These are phyloP conservation scores for Saururus chinensis DNA, from an alignment of 164 flowering plant species.

Conservation along the genomic window DNA sequence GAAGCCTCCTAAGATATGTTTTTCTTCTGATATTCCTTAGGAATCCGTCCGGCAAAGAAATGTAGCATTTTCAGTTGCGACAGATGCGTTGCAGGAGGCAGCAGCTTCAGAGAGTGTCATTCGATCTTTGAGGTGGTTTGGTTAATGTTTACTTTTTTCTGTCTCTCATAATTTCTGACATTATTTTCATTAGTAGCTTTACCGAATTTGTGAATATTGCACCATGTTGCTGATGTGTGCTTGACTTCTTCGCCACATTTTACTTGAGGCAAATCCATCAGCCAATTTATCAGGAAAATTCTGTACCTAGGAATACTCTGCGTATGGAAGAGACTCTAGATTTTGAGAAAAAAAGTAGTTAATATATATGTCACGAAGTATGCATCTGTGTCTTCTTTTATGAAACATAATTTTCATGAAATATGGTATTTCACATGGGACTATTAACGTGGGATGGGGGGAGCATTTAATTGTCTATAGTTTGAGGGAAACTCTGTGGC, in stretches of 20 bases:
- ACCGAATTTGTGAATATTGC: background rate
- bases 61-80: constrained; percentile 36
- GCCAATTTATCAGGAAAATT: no score
- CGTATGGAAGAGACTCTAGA: no score
- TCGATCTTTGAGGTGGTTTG: constrained; percentile 37
- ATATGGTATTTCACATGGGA: no score
- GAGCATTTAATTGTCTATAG: no score
- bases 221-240: background rate
- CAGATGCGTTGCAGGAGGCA: constrained; percentile 45
- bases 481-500: no score
- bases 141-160: background rate
- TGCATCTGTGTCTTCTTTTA: no score
- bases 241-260: background rate
- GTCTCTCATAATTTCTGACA: background rate
- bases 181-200: background rate
- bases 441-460: no score
- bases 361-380: no score
- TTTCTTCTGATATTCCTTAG: constrained; percentile 19
- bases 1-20: background rate
- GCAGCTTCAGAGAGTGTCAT: constrained; percentile 38
- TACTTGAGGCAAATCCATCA: background rate
- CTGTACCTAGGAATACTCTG: no score
- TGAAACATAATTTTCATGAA: no score
- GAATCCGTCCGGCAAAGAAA: constrained; percentile 27
- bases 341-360: no score